Conservation (phyloP, 2,329 filamentous ascomycete genomes). For the Penicillium sp. region DNA sequence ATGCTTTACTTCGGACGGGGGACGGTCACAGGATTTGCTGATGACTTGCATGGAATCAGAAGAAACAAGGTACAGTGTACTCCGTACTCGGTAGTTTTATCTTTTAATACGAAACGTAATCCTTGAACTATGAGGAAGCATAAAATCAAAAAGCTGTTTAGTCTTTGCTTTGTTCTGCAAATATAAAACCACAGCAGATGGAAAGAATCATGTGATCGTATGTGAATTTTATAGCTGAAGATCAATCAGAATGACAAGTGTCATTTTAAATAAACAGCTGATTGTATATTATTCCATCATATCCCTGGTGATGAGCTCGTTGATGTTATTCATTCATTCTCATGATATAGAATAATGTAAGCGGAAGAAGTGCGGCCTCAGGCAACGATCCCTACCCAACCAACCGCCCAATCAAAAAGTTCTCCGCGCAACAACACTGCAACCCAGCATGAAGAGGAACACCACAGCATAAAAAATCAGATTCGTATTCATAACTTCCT, state of each 20-base stretch:
- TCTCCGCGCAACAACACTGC: slow-evolving; percentile 4
- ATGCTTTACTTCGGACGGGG: background rate
- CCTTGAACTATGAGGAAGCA: background rate
- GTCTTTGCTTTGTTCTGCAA: background rate
- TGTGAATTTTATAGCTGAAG: background rate
- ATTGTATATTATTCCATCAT: background rate
- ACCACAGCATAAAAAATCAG: background rate
- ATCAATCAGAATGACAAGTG: background rate
- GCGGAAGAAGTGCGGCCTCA: background rate
- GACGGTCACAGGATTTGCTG: background rate
- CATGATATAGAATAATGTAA: background rate
- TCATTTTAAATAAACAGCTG: background rate
- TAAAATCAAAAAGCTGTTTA: background rate
- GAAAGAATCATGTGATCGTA: background rate
- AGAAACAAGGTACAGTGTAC: background rate
- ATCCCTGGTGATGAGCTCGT: background rate
- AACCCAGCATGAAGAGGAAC: background rate
- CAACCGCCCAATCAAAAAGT: slow-evolving; percentile 12
- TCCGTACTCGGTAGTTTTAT: too few relatives aligned
- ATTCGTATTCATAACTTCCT: background rate
- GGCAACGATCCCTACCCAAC: background rate
- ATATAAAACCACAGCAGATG: background rate
- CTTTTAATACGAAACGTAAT: background rate
- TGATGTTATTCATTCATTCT: background rate
- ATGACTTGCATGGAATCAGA: background rate